phyloP scores from a whole-genome alignment of 1,284 basidiomycete genomes.

The Xerocomus amazonicus region DNA sequence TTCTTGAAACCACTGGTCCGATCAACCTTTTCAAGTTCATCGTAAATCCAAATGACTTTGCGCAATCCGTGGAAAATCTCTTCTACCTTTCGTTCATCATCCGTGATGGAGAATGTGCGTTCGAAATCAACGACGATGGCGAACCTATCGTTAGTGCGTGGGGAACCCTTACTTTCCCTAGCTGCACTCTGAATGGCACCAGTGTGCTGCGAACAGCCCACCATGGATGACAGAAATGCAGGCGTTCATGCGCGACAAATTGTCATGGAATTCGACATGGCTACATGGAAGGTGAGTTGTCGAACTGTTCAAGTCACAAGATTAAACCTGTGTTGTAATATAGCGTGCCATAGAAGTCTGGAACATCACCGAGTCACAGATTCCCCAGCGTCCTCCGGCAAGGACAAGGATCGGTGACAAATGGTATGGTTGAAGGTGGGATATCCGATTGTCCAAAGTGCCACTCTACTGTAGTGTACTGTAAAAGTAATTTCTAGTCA shows the following conservation, averaged over 20 bases:
- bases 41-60: slow-evolving; percentile 83
- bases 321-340: slow-evolving; percentile 1
- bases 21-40: slow-evolving; percentile 83
- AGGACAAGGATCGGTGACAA: slow-evolving; percentile 54
- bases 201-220: slow-evolving; percentile 66
- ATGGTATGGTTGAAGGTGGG: slow-evolving; percentile 58
- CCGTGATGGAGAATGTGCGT: slow-evolving; percentile 74
- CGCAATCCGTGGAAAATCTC: slow-evolving; percentile 90
- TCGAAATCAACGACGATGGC: slow-evolving; percentile 60
- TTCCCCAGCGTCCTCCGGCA: slow-evolving; percentile 62
- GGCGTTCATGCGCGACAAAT: slow-evolving; percentile 76
- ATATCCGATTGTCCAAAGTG: not conserved
- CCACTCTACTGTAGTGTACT: slow-evolving; percentile 17
- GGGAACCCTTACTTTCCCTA: slow-evolving; percentile 23
- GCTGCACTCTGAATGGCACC: slow-evolving; percentile 2
- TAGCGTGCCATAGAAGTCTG: slow-evolving; percentile 81
- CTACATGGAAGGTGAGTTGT: slow-evolving; percentile 67
- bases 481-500: slow-evolving; percentile 25
- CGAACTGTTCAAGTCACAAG: not conserved
- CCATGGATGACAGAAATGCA: slow-evolving; percentile 56
- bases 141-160: slow-evolving; percentile 71
- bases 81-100: slow-evolving; percentile 93
- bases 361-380: slow-evolving; percentile 62
- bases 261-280: slow-evolving; percentile 83
- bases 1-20: slow-evolving; percentile 46